Evolutionary conservation across 2,329 filamentous ascomycete genomes (phyloP).

Genomic region (Ophiocordyceps australis): DNA sequence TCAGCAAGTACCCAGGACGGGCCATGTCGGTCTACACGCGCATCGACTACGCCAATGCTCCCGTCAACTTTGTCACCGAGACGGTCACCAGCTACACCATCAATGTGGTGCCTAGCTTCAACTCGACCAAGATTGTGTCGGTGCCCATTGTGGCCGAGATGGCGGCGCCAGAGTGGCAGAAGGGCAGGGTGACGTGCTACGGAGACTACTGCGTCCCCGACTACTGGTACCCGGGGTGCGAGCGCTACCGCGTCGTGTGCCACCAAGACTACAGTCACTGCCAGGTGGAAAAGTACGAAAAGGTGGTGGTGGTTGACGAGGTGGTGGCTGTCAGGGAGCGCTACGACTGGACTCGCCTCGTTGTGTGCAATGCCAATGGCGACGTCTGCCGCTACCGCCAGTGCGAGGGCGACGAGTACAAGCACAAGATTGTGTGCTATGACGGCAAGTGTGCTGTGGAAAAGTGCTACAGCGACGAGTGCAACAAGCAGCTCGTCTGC

Average conservation of each 20-base stretch:
- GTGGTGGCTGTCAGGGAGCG: constrained; percentile 5
- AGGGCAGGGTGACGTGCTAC: constrained; percentile 15
- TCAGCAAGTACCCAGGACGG: too few species aligned
- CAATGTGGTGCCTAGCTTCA: too few species aligned
- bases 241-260: constrained; percentile 14
- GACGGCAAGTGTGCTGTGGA: constrained; percentile 11
- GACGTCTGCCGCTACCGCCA: constrained; percentile 10
- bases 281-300: constrained; percentile 10
- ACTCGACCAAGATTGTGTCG: too few species aligned
- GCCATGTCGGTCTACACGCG: background rate
- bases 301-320: too few species aligned
- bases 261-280: constrained; percentile 6
- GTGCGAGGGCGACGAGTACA: constrained; percentile 7
- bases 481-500: constrained; percentile 15
- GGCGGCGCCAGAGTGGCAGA: constrained; percentile 7
- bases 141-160: constrained; percentile 8
- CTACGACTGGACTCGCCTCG: constrained; percentile 11
- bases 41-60: background rate
- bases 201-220: constrained; percentile 13
- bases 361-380: constrained; percentile 9
- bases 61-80: background rate
- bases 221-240: constrained; percentile 9
- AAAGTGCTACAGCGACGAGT: constrained; percentile 10
- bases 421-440: constrained; percentile 15
- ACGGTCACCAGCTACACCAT: background rate